These are phyloP conservation scores for Cryphonectria parasitica DNA, from an alignment of 2,329 filamentous ascomycete genomes.

Conservation along the genomic window DNA sequence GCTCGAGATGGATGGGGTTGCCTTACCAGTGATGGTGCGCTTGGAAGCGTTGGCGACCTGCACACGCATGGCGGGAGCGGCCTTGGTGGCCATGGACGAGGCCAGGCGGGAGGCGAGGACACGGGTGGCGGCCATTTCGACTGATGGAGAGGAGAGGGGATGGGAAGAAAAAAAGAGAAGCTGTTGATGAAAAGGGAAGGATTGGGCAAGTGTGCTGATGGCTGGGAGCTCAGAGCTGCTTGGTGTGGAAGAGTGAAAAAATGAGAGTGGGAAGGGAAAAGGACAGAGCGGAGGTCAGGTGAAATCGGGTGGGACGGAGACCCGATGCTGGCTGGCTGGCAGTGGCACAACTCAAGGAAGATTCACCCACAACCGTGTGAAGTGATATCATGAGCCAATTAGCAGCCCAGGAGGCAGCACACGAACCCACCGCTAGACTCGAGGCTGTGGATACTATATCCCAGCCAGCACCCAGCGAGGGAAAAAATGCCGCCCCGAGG, in stretches of 20 bases:
- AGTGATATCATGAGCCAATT: slow-evolving; percentile 38
- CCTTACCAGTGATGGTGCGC: slow-evolving; percentile 76
- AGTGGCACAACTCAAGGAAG: slow-evolving; percentile 29
- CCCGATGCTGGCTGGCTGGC: slow-evolving; percentile 29
- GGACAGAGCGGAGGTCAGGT: slow-evolving; percentile 34
- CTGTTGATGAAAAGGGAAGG: slow-evolving; percentile 43
- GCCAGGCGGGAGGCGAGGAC: slow-evolving; percentile 79
- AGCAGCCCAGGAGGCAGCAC: slow-evolving; percentile 31
- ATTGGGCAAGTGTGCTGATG: slow-evolving; percentile 34
- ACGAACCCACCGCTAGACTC: slow-evolving; percentile 31
- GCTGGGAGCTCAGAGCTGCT: slow-evolving; percentile 34
- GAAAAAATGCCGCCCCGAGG: slow-evolving; percentile 33
- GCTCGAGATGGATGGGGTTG: slow-evolving; percentile 24
- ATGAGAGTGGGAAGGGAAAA: slow-evolving; percentile 36
- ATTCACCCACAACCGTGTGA: slow-evolving; percentile 31
- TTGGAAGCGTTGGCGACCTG: slow-evolving; percentile 68
- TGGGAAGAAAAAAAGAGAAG: slow-evolving; percentile 44
- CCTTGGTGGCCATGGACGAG: slow-evolving; percentile 77
- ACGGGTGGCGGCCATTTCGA: slow-evolving; percentile 80
- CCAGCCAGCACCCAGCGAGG: slow-evolving; percentile 33
- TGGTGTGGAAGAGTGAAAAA: slow-evolving; percentile 30
- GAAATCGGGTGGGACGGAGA: slow-evolving; percentile 30
- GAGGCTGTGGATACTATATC: slow-evolving; percentile 34
- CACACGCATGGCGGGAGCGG: slow-evolving; percentile 73
- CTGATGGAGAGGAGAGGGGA: slow-evolving; percentile 51